Conservation (phyloP, 73 alveolate species). For the Paramecium biaurelia region DNA sequence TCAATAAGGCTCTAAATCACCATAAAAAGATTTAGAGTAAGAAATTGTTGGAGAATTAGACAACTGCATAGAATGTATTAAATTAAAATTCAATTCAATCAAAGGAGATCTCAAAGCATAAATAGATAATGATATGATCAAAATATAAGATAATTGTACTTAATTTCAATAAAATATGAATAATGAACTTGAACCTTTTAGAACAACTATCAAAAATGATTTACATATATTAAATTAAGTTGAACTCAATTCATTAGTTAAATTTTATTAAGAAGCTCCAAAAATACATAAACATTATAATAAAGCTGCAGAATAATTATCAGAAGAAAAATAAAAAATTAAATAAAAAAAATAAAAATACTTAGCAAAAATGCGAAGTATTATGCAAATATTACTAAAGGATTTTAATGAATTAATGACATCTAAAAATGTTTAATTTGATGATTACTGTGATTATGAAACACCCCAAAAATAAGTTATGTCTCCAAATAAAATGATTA, state of each 20-base stretch:
- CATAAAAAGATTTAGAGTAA: not conserved
- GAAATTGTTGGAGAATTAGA: constrained; percentile 5
- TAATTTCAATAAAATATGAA: not conserved
- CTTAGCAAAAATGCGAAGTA: not conserved
- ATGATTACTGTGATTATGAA: constrained; percentile 13
- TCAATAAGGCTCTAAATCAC: not conserved
- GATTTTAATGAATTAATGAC: constrained; percentile 40
- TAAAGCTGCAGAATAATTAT: not conserved
- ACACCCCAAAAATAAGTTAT: constrained; percentile 6
- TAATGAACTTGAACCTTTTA: constrained; percentile 1
- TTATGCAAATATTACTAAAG: constrained; percentile 7
- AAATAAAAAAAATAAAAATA: constrained; percentile 37
- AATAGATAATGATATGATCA: not conserved
- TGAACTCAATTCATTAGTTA: not conserved
- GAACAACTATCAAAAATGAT: not conserved
- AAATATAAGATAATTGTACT: not conserved
- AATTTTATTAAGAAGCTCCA: not conserved
- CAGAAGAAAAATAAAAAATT: not conserved
- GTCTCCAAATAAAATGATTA: constrained; percentile 19
- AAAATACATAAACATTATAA: not conserved
- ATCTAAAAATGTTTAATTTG: not conserved
- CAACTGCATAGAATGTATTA: not conserved
- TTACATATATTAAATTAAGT: not conserved
- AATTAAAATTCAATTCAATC: not conserved
- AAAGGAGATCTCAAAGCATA: constrained; percentile 21